Base-by-base conservation (phyloP, 129 eudicot genomes). In the Centrapalus pauciflorus region DNA sequence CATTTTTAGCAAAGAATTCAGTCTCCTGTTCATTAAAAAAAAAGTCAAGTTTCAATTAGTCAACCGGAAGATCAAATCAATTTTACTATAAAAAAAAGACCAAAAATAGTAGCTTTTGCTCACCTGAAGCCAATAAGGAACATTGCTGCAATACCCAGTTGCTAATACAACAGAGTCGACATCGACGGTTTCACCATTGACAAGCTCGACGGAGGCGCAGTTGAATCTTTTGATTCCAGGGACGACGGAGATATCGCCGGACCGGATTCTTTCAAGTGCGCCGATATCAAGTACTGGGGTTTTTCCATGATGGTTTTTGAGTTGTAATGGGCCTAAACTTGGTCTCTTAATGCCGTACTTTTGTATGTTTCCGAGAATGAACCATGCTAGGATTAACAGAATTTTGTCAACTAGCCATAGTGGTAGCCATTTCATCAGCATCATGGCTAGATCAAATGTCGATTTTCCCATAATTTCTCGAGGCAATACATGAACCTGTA, bases 51-150 rank as follows among this genome's bases (percentile, higher is more conserved):
- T 23, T 19, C 24, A 7, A 51, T 72, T 17, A 72, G 70, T 62
- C 70, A 72, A 28, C 58, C 7, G 33, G 12, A 41, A 70, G 23
- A 43, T 55, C 20, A 20, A 69, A 28, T 37, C 24, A 38, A 40
- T 54, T 27, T 59, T 5, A 4, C 27, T 4, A 2, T 4, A 52
- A 34, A 61, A 67, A 60, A 26, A 7, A 65, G 38, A 55, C 25
- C 21, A 46, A 54, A 65, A 56, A 48, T 56, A 58, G n/a, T 74
- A 75, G 16, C 74, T 19, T 77, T 66, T 51, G 76, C 95, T 74
- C 87, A 86, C 97, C 95, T 88, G 81, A 4, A 88, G 91, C 98
- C 96, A 88, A 51, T 70, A 83, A 1, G 98, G 96, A 6, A 92
- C 95, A 67, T 88, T 92, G 85, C 98, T 92, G 65, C 87, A 52